Conservation (phyloP, 2,329 filamentous ascomycete species). For the Diplodia intermedia region DNA sequence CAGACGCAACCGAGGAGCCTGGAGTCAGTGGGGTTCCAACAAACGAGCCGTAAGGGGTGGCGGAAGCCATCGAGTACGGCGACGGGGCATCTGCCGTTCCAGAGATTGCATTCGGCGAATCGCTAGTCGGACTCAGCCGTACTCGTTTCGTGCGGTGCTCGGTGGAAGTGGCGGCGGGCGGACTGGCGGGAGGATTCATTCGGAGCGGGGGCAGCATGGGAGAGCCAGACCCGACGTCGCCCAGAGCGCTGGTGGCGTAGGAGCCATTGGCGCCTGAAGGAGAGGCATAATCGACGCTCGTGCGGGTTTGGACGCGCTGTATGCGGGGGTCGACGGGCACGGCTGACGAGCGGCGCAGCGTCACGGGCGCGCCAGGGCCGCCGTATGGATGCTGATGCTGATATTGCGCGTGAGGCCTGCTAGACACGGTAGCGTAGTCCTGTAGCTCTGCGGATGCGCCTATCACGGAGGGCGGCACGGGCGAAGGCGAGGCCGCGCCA, state of each 20-base stretch:
- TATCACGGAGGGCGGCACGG: constrained; percentile 6
- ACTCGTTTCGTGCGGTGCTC: constrained; percentile 48
- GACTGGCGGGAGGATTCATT: neutral
- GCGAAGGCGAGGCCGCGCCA: too few species aligned
- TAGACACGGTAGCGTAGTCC: constrained; percentile 11
- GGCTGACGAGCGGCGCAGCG: constrained; percentile 1
- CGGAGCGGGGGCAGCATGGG: constrained; percentile 30
- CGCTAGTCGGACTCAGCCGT: constrained; percentile 40
- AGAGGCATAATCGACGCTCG: constrained; percentile 40
- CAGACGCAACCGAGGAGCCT: constrained; percentile 48
- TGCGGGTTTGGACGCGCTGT: constrained; percentile 15
- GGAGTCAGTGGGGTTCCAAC: constrained; percentile 55
- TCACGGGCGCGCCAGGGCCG: neutral
- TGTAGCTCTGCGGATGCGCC: neutral
- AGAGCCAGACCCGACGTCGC: neutral
- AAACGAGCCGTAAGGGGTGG: constrained; percentile 52
- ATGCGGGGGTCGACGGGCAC: constrained; percentile 30
- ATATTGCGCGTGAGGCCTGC: neutral
- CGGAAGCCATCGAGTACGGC: constrained; percentile 46
- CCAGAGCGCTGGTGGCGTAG: neutral
- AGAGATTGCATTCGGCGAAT: constrained; percentile 25
- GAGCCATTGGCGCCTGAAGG: constrained; percentile 29
- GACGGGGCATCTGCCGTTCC: constrained; percentile 44
- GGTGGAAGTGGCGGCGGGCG: constrained; percentile 15
- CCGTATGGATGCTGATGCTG: constrained; percentile 5